phyloP scores from a whole-genome alignment of 176 grass and related monocot species.

The Miscanthus lutarioriparius region DNA sequence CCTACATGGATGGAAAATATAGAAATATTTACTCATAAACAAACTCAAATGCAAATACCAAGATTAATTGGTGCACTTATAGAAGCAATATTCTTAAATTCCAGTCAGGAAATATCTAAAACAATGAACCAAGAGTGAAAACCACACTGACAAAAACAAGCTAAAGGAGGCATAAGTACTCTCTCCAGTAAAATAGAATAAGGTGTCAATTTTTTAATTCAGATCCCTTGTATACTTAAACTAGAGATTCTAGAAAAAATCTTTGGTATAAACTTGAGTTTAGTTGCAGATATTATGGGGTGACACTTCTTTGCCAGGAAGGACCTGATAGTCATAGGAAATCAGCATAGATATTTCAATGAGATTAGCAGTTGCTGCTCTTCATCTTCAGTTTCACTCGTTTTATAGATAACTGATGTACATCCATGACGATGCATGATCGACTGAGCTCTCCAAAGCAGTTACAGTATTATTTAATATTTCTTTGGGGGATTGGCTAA shows the following conservation, averaged over 20 bases:
- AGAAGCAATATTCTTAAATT: slow-evolving; percentile 8
- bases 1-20: slow-evolving; percentile 56
- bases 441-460: background rate
- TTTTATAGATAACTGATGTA: slow-evolving; percentile 14
- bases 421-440: background rate
- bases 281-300: background rate
- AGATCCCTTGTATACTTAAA: background rate
- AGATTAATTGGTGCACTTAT: background rate
- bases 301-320: background rate
- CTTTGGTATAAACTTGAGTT: background rate
- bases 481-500: background rate
- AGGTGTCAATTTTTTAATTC: background rate
- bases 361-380: background rate
- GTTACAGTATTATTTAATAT: background rate
- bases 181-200: background rate
- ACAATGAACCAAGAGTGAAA: background rate
- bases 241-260: background rate
- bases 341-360: background rate
- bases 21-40: slow-evolving; percentile 23
- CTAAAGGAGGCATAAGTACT: background rate
- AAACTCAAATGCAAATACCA: slow-evolving; percentile 6
- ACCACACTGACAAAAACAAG: background rate
- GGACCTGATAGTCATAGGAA: background rate
- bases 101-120: slow-evolving; percentile 8
- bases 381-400: background rate